These are phyloP conservation scores for Fraxinus americana DNA, from an alignment of 257 asterid species.

Conservation along the genomic window DNA sequence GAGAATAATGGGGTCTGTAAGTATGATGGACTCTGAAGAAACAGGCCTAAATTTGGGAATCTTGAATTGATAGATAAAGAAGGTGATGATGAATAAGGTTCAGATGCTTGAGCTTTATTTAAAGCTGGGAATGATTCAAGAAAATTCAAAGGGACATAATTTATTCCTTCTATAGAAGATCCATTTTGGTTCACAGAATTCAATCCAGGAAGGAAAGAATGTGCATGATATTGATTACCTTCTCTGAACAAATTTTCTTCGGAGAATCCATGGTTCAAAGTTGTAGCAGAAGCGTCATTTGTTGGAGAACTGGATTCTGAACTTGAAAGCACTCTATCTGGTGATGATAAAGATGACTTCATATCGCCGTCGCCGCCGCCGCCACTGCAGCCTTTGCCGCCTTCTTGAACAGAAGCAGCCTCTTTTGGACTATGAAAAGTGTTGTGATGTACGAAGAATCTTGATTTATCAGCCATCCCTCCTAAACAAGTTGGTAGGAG, in stretches of 20 bases:
- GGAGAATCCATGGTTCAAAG: not conserved
- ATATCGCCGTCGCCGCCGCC: not conserved
- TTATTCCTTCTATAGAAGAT: slow-evolving; percentile 26
- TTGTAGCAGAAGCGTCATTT: slow-evolving; percentile 19
- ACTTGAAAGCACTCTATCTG: slow-evolving; percentile 31
- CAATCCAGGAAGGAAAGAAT: slow-evolving; percentile 27
- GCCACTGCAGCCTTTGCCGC: not conserved
- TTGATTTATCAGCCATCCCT: slow-evolving; percentile 34
- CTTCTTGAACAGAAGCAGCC: not conserved
- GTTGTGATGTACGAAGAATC: slow-evolving; percentile 31
- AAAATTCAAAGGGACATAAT: slow-evolving; percentile 29
- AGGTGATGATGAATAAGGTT: slow-evolving; percentile 17
- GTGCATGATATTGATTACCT: slow-evolving; percentile 20
- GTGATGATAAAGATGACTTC: slow-evolving; percentile 20
- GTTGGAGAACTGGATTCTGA: slow-evolving; percentile 35
- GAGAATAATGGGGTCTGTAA: slow-evolving; percentile 38
- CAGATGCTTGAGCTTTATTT: slow-evolving; percentile 19
- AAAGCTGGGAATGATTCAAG: slow-evolving; percentile 36
- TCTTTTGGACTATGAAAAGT: slow-evolving; percentile 26
- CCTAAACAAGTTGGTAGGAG: slow-evolving; percentile 33
- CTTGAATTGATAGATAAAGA: slow-evolving; percentile 15
- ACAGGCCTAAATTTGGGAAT: slow-evolving; percentile 51
- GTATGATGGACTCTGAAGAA: slow-evolving; percentile 43
- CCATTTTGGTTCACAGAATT: not conserved
- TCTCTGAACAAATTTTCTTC: slow-evolving; percentile 30